phyloP scores from a whole-genome alignment of 2,329 filamentous ascomycete species.

The Ceratocystis variospora region DNA sequence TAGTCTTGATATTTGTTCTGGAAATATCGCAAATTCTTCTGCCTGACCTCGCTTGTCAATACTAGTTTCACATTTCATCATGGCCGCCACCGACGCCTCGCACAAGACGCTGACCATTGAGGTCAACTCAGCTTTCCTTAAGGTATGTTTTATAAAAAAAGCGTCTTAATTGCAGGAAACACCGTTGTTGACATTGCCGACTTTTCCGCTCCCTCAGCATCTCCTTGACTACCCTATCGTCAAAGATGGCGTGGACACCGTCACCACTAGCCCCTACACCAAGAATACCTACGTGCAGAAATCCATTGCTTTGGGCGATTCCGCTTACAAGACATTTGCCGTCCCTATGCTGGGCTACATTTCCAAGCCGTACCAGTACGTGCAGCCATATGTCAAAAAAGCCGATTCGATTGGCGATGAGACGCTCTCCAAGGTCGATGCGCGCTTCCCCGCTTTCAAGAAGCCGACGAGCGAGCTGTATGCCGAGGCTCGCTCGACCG shows the following conservation, averaged over 20 bases:
- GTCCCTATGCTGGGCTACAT: slow-evolving; percentile 62
- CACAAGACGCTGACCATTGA: slow-evolving; percentile 15
- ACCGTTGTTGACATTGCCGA: background rate
- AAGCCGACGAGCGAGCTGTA: slow-evolving; percentile 60
- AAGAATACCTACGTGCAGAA: slow-evolving; percentile 70
- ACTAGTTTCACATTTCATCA: slow-evolving; percentile 21
- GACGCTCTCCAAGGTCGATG: slow-evolving; percentile 55
- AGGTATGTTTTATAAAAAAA: slow-evolving; percentile 28
- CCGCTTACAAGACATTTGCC: slow-evolving; percentile 62
- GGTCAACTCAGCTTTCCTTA: slow-evolving; percentile 36
- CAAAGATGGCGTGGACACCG: slow-evolving; percentile 49
- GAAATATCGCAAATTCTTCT: background rate
- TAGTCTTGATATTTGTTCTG: background rate
- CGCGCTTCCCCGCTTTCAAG: slow-evolving; percentile 58
- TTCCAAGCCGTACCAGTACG: slow-evolving; percentile 60
- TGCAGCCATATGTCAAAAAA: slow-evolving; percentile 71
- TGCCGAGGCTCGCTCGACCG: slow-evolving; percentile 46
- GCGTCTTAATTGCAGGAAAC: too few species aligned
- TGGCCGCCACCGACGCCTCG: slow-evolving; percentile 26
- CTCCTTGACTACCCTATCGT: slow-evolving; percentile 73
- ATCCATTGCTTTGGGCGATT: slow-evolving; percentile 61
- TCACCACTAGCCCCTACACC: slow-evolving; percentile 49
- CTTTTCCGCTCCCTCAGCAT: slow-evolving; percentile 42
- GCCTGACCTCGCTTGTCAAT: background rate
- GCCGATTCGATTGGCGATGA: slow-evolving; percentile 65